Evolutionary conservation across 768 basidiomycete species (phyloP), one percentile per base, ranked within the genome.

Genomic region (Amanita polypyramis): DNA sequence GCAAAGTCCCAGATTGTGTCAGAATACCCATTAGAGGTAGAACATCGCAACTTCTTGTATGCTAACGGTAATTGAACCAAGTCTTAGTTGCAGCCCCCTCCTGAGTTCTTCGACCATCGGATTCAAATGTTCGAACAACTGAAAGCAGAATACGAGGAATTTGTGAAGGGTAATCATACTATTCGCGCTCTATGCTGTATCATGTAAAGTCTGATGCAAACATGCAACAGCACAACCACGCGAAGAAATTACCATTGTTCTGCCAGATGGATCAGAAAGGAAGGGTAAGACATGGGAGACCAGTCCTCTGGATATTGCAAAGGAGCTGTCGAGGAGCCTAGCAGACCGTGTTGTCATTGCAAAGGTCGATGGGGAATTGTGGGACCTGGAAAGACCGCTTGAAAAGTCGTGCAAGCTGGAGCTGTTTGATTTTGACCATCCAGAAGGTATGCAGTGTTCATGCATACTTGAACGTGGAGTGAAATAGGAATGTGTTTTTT

Each of bases 341-440:
- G 80, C 94, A 0, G 95, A 99, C 52, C 77, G 82, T 36, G 71
- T 86, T 52, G 91, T 99, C 55, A 97, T 98, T 59, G 85, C 93
- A 29, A 97, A 98, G 75, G 91, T 95, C 42, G 75, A 95, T 54
- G 86, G 80, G 42, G 70, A 74, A 39, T 75, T 99, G 2, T 98
- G 94, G 93, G 96, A 99, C 65, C 73, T 99, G 19, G 89, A 94
- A 54, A 76, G 96, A 49, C 95, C 96, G 0, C 73, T 99, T n/a
- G 95, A 98, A 67, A 70, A 70, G 36, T 80, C 85, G 0, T 82
- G 80, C 60, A 80, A 78, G 53, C 74, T 99, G 20, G 81, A 91
- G 54, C 60, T 99, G 14, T 72, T 98, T 40, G 89, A 95, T 65
- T 99, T 98, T 59, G 93, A 98, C 38, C 75, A 92, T 57, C 80